These are phyloP conservation scores for Cryptococcus sp. DNA, from an alignment of 1,284 basidiomycete species.

Conservation along the genomic window DNA sequence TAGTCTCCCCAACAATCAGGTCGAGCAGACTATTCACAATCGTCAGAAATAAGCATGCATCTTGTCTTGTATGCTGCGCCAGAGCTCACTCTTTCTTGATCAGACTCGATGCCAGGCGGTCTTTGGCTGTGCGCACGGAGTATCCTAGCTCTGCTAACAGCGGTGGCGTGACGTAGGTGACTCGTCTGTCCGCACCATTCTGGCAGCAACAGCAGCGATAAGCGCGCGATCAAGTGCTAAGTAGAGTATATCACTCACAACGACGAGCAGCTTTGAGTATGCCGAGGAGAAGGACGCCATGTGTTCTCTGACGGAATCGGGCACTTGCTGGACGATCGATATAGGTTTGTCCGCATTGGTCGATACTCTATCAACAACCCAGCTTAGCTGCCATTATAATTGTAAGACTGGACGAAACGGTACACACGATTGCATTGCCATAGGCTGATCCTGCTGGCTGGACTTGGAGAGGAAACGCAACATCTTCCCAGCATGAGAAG, in stretches of 20 bases:
- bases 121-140: constrained; percentile 8
- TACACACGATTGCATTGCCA: constrained; percentile 1
- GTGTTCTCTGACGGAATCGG: constrained; percentile 10
- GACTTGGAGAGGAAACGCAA: constrained; percentile 7
- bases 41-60: no score
- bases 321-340: constrained; percentile 1
- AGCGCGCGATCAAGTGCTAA: neutral
- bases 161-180: constrained; percentile 18
- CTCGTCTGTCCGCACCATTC: constrained; percentile 3
- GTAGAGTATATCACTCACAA: constrained; percentile 10
- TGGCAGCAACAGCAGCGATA: constrained; percentile 7
- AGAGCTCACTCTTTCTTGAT: constrained; percentile 9
- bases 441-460: neutral
- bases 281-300: constrained; percentile 18
- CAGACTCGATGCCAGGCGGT: constrained; percentile 8
- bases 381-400: neutral
- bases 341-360: no score
- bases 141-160: constrained; percentile 15
- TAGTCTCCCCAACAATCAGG: constrained; percentile 4
- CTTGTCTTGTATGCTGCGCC: no score
- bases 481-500: constrained; percentile 1
- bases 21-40: constrained; percentile 3
- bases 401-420: neutral
- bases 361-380: no score
- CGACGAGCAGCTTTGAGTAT: constrained; percentile 20